Percentiles rank a stretch among this genome's conserved stretches.
phyloP scores from a whole-genome alignment of 2,329 filamentous ascomycete species.

The Fusarium sp. region DNA sequence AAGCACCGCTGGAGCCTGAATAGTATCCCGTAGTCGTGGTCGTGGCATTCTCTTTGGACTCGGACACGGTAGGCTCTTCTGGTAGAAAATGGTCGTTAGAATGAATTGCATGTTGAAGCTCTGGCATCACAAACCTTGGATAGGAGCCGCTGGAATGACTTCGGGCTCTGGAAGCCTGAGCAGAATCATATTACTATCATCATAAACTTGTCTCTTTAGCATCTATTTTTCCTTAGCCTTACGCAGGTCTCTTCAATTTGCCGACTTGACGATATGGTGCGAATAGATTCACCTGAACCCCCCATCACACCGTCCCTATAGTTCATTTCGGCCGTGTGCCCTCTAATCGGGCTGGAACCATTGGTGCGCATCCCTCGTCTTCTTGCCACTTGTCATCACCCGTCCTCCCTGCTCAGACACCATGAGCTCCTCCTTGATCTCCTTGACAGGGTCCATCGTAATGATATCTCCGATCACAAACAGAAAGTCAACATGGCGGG shows the following conservation, averaged over 20 bases:
- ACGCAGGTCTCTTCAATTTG: too few relatives aligned
- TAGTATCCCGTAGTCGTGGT: neutral
- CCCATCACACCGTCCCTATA: too few relatives aligned
- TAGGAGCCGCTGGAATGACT: neutral
- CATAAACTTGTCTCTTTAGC: too few relatives aligned
- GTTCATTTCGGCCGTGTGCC: too few relatives aligned
- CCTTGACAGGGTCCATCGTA: neutral
- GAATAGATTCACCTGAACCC: too few relatives aligned
- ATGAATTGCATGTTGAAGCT: neutral
- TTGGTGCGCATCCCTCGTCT: neutral
- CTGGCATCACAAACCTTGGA: slow-evolving; percentile 3
- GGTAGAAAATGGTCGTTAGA: neutral
- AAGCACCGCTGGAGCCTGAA: neutral
- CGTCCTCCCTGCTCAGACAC: neutral
- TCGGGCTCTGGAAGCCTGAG: neutral
- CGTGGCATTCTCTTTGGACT: neutral
- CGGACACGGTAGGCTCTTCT: neutral
- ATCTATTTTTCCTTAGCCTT: too few relatives aligned
- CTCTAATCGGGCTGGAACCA: too few relatives aligned
- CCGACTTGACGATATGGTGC: too few relatives aligned
- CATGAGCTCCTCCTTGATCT: neutral
- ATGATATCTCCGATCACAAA: neutral
- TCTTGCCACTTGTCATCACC: neutral
- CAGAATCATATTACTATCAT: too few relatives aligned
- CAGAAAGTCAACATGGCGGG: neutral